Base-by-base conservation (phyloP, 2,329 filamentous ascomycete genomes). In the Fusarium oligoseptatum region DNA sequence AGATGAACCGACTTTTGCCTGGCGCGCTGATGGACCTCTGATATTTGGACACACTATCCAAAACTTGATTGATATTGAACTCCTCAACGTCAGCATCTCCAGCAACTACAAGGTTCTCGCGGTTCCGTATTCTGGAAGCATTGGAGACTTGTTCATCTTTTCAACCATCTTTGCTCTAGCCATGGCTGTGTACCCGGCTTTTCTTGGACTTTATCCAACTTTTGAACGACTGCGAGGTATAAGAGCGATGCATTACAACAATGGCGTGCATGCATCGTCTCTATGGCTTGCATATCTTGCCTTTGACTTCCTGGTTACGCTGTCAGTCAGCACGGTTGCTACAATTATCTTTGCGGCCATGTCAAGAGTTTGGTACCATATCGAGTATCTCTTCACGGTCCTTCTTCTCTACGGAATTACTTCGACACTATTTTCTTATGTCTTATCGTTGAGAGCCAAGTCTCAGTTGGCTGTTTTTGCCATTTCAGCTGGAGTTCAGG, bases 161-260 rank as follows among this genome's bases (percentile, higher is more conserved):
- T 41, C 55, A 6, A 55, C 45, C 12, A 57, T 70, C 2, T 58
- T 68, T 1, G 45, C 60, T 36, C 10, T 71, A 4, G 62, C n/a
- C 29, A 67, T 15, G 67, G 48, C 57, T 1, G 34, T 71, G 1
- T 71, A 71, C 20, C 69, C 69, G 0, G 67, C 62, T 0, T 67
- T 71, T 12, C 57, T 71, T 4, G 67, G 45, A 10, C 29, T 71
- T 0, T 71, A 67, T 17, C 69, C 69, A 24, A 56, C 62, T 0
- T 67, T 70, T 10, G 62, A 71, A 29, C 32, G 62, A 1, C 67
- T 70, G 22, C 36, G 50, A 11, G 65, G 65, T 11, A 67, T 71
- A 2, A 58, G 69, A 55, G 65, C 69, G 1, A n/a, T 71, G 3
- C 67, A 71, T 15, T 71, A 71, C 29, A 67, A 41, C 2, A 71